phyloP scores from a whole-genome alignment of 768 basidiomycete genomes.

The Cantharellus cinnabarinus region DNA sequence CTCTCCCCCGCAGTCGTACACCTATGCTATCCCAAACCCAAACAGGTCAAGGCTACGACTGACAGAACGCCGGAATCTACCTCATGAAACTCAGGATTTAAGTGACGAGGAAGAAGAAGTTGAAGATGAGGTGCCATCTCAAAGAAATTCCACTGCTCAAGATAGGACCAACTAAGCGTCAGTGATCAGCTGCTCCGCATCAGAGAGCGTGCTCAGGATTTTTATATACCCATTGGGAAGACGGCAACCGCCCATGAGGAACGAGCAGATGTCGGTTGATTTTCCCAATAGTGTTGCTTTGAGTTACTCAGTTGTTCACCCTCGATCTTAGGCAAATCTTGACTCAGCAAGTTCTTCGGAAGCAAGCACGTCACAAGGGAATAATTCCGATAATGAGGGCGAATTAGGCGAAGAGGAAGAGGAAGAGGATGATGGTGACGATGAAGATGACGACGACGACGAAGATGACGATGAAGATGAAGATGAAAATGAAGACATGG shows the following conservation, averaged over 20 bases:
- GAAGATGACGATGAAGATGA: constrained; percentile 7
- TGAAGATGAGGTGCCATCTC: constrained; percentile 3
- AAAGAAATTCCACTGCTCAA: too few relatives aligned
- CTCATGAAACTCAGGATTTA: constrained; percentile 5
- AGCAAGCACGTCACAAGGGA: not conserved
- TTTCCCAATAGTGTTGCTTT: not conserved
- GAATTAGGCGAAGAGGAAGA: constrained; percentile 1
- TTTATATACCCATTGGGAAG: constrained; percentile 7
- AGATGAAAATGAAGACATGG: constrained; percentile 6
- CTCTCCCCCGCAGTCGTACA: constrained; percentile 5
- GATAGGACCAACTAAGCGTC: not conserved
- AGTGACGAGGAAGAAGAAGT: constrained; percentile 9
- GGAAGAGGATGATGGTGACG: constrained; percentile 4
- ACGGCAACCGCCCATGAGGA: constrained; percentile 5
- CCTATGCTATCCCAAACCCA: constrained; percentile 6
- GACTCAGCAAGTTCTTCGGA: constrained; percentile 6
- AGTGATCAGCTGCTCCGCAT: constrained; percentile 2
- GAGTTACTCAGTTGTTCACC: not conserved
- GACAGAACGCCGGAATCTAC: constrained; percentile 5
- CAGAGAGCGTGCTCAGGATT: constrained; percentile 4
- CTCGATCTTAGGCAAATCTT: constrained; percentile 1
- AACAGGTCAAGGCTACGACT: constrained; percentile 1
- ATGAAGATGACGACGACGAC: constrained; percentile 4
- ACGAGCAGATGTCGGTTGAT: constrained; percentile 6
- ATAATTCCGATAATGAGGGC: not conserved